Percentiles rank a stretch among this genome's conserved stretches.
Evolutionary conservation across 768 basidiomycete species (phyloP).

Genomic region (Russula brevipes): DNA sequence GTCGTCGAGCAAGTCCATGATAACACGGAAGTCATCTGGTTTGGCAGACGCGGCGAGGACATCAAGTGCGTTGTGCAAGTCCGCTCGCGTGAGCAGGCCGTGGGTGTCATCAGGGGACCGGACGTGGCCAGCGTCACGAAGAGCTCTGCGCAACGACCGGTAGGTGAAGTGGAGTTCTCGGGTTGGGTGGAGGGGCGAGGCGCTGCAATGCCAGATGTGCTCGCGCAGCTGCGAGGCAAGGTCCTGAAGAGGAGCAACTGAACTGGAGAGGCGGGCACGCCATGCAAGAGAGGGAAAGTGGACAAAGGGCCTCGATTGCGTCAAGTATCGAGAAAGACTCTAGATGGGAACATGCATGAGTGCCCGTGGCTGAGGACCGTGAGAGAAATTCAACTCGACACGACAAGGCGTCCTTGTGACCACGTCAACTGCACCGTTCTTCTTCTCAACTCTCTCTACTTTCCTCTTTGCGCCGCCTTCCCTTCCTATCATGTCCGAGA

Average conservation of each 20-base stretch:
- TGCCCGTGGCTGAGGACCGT: background rate
- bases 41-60: slow-evolving; percentile 49
- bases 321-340: background rate
- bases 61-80: slow-evolving; percentile 40
- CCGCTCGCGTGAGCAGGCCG: slow-evolving; percentile 27
- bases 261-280: slow-evolving; percentile 1
- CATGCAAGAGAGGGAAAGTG: slow-evolving; percentile 2
- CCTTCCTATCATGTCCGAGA: slow-evolving; percentile 70
- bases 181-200: slow-evolving; percentile 1
- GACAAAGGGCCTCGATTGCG: background rate
- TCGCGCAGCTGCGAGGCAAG: slow-evolving; percentile 17
- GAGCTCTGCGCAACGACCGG: slow-evolving; percentile 18
- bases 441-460: background rate
- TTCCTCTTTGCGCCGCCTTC: slow-evolving; percentile 14
- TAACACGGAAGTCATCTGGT: slow-evolving; percentile 48
- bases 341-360: slow-evolving; percentile 14
- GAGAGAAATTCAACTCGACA: background rate
- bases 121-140: background rate
- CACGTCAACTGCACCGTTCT: background rate
- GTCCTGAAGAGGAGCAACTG: slow-evolving; percentile 37
- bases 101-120: background rate
- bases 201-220: slow-evolving; percentile 18
- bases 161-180: slow-evolving; percentile 11
- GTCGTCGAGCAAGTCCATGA: slow-evolving; percentile 49
- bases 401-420: background rate